Evolutionary conservation across 495 filamentous ascomycete genomes (phyloP).

Genomic region (Hypoxylon cercidicola): DNA sequence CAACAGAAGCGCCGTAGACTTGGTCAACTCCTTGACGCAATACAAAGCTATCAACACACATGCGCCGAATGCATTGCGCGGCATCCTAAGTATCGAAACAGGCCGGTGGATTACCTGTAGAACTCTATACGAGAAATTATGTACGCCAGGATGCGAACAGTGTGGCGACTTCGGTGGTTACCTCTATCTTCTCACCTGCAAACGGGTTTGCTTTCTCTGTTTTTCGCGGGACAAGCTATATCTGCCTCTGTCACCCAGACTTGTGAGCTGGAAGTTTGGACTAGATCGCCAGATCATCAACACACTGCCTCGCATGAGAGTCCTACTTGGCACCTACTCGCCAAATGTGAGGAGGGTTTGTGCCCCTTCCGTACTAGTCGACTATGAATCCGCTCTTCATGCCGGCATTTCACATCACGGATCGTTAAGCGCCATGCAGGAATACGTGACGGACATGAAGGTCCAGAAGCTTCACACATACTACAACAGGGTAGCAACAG

Average conservation of each 20-base stretch:
- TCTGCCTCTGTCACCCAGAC: constrained; percentile 1
- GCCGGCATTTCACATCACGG: constrained; percentile 8
- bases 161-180: constrained; percentile 37
- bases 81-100: constrained; percentile 22
- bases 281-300: neutral
- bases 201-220: constrained; percentile 34
- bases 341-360: neutral
- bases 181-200: constrained; percentile 38
- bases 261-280: constrained; percentile 7
- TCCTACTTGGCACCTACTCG: constrained; percentile 12
- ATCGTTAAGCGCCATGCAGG: constrained; percentile 7
- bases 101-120: constrained; percentile 19
- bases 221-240: constrained; percentile 13
- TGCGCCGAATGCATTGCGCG: constrained; percentile 16
- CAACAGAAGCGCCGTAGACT: constrained; percentile 34
- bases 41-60: constrained; percentile 26
- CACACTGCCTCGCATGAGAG: constrained; percentile 13
- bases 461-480: constrained; percentile 4
- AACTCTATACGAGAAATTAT: constrained; percentile 18
- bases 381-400: constrained; percentile 15
- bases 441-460: constrained; percentile 2
- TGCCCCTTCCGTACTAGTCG: neutral
- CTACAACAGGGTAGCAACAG: neutral
- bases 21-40: constrained; percentile 38
- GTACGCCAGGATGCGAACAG: constrained; percentile 17